Evolutionary conservation across 2,329 filamentous ascomycete genomes (phyloP).

Genomic region (Fusarium hainanense): DNA sequence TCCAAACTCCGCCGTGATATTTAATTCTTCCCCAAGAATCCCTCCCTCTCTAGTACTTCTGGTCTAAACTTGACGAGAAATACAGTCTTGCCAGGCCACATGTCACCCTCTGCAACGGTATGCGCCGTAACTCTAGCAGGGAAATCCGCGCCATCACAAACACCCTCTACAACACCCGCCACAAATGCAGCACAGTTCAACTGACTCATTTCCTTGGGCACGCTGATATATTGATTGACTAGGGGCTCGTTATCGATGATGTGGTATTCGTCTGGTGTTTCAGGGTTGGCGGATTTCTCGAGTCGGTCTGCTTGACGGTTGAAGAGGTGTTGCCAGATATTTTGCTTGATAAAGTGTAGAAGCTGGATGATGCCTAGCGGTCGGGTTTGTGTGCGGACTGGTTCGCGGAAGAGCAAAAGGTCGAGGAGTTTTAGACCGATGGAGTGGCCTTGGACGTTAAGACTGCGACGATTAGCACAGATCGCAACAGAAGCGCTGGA

Average conservation of each 20-base stretch:
- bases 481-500: not conserved
- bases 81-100: slow-evolving; percentile 97
- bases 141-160: slow-evolving; percentile 93
- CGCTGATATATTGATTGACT: slow-evolving; percentile 92
- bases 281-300: slow-evolving; percentile 84
- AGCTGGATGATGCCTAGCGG: slow-evolving; percentile 90
- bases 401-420: slow-evolving; percentile 87
- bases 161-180: slow-evolving; percentile 93
- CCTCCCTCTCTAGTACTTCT: slow-evolving; percentile 93
- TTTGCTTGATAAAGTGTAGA: slow-evolving; percentile 94
- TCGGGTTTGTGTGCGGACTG: slow-evolving; percentile 75
- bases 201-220: slow-evolving; percentile 95
- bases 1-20: slow-evolving; percentile 31
- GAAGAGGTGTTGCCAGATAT: slow-evolving; percentile 93
- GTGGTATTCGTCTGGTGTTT: slow-evolving; percentile 96
- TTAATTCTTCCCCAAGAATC: slow-evolving; percentile 74
- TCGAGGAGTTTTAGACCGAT: slow-evolving; percentile 95
- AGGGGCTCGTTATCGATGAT: slow-evolving; percentile 98
- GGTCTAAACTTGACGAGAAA: slow-evolving; percentile 92
- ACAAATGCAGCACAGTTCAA: slow-evolving; percentile 97
- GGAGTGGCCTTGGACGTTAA: slow-evolving; percentile 92
- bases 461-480: slow-evolving; percentile 58
- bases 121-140: slow-evolving; percentile 91
- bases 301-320: slow-evolving; percentile 89
- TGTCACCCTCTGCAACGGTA: slow-evolving; percentile 76